Evolutionary conservation across 108 stramenopile species (phyloP).

Genomic region (Aurantiochytrium sp.): DNA sequence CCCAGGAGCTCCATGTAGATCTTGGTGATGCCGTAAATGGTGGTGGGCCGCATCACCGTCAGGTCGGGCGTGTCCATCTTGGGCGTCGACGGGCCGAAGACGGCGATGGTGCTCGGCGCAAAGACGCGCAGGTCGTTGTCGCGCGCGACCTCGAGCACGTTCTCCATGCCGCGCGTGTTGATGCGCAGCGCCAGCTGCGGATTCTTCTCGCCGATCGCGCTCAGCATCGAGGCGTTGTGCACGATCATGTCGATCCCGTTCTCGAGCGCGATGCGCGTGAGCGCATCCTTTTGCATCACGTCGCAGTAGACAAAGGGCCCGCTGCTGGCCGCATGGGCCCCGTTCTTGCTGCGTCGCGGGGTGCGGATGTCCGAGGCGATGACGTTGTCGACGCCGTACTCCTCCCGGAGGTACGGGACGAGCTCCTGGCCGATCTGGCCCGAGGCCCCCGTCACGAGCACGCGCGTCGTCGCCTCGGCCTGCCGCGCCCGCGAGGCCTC

Average conservation of each 20-base stretch:
- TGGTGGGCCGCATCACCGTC: conserved; percentile 42
- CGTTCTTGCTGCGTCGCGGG: not conserved
- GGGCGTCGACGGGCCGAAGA: conserved; percentile 41
- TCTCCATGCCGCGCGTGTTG: conserved; percentile 40
- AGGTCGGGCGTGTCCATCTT: conserved; percentile 25
- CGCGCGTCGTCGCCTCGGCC: not conserved
- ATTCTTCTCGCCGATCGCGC: conserved; percentile 41
- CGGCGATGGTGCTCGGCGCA: conserved; percentile 40
- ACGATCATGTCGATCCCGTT: conserved; percentile 35
- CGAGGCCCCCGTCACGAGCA: conserved; percentile 33
- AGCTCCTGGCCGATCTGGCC: conserved; percentile 44
- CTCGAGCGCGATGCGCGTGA: conserved; percentile 32
- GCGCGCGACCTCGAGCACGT: conserved; percentile 36
- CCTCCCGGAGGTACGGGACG: conserved; percentile 34
- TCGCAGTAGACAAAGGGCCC: conserved; percentile 42
- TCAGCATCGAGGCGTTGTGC: conserved; percentile 42
- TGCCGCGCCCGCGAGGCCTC: not conserved
- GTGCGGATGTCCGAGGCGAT: conserved; percentile 36
- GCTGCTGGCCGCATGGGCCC: not conserved
- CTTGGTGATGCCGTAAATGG: conserved; percentile 48
- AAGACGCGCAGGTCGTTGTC: conserved; percentile 36
- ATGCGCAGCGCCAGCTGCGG: conserved; percentile 39
- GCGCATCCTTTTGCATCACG: not conserved
- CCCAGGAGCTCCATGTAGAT: conserved; percentile 43
- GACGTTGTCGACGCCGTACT: conserved; percentile 39